These are phyloP conservation scores for Suhomyces sp. DNA, from an alignment of 805 yeast genomes.

Conservation along the genomic window DNA sequence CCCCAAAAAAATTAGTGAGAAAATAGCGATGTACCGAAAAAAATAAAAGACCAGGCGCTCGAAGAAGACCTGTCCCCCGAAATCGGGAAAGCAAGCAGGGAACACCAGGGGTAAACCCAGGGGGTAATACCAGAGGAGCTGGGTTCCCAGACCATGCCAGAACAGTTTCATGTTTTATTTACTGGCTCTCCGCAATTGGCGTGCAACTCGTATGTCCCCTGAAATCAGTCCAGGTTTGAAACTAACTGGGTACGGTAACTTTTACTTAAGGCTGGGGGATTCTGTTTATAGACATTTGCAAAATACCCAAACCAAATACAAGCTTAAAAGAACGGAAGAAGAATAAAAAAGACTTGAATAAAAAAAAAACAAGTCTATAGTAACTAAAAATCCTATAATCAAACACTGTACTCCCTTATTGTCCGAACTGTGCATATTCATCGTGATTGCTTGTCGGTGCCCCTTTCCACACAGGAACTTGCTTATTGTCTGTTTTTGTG, in stretches of 20 bases:
- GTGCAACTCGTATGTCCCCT: neutral
- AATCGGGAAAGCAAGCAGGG: neutral
- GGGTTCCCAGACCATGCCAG: neutral
- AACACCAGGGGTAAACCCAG: neutral
- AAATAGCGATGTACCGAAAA: neutral
- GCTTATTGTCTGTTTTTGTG: neutral
- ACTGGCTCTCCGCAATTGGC: neutral
- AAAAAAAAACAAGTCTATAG: neutral
- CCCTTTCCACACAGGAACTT: neutral
- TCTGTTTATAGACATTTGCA: neutral
- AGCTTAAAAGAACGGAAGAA: neutral
- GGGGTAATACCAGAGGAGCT: neutral
- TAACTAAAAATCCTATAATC: neutral
- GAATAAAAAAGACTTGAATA: neutral
- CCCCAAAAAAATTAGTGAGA: neutral
- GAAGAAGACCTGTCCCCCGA: neutral
- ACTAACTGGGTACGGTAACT: neutral
- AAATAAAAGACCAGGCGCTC: neutral
- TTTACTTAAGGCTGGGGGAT: neutral
- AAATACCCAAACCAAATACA: neutral
- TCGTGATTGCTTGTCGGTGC: neutral
- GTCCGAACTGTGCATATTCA: neutral
- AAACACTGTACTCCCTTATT: neutral
- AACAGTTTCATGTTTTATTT: neutral
- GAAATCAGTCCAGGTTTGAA: neutral